These are phyloP conservation scores for Penicillium antarcticum DNA, from an alignment of 495 filamentous ascomycete genomes.

Conservation along the genomic window DNA sequence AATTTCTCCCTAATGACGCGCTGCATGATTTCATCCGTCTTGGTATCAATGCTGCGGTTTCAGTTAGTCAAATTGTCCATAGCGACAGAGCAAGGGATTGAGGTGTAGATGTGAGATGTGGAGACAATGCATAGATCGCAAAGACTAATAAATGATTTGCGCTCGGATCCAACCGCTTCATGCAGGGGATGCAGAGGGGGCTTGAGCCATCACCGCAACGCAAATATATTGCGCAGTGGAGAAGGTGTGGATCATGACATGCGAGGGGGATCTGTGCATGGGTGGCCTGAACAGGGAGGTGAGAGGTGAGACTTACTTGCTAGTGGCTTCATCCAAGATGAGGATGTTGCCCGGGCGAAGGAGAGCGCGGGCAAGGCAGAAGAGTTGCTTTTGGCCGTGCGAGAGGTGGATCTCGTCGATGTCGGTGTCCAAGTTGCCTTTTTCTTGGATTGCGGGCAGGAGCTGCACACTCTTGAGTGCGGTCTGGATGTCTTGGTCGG, in stretches of 20 bases:
- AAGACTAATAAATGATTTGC: neutral
- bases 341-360: constrained; percentile 46
- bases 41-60: constrained; percentile 45
- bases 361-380: constrained; percentile 61
- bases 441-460: constrained; percentile 44
- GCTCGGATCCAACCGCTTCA: constrained; percentile 20
- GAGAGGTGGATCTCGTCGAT: constrained; percentile 52
- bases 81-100: neutral
- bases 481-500: constrained; percentile 36
- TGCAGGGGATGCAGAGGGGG: constrained; percentile 20
- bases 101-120: neutral
- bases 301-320: constrained; percentile 37
- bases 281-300: constrained; percentile 12
- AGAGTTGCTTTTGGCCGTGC: constrained; percentile 62
- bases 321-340: constrained; percentile 51
- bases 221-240: neutral
- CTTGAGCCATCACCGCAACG: constrained; percentile 3
- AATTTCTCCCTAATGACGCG: constrained; percentile 58
- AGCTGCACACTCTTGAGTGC: constrained; percentile 50
- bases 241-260: constrained; percentile 3
- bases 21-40: constrained; percentile 58
- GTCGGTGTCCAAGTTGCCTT: constrained; percentile 49
- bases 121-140: neutral
- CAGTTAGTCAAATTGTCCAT: neutral
- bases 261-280: constrained; percentile 16